Conservation (phyloP, 176 grass and related monocot species). For the Cymbopogon citratus region DNA sequence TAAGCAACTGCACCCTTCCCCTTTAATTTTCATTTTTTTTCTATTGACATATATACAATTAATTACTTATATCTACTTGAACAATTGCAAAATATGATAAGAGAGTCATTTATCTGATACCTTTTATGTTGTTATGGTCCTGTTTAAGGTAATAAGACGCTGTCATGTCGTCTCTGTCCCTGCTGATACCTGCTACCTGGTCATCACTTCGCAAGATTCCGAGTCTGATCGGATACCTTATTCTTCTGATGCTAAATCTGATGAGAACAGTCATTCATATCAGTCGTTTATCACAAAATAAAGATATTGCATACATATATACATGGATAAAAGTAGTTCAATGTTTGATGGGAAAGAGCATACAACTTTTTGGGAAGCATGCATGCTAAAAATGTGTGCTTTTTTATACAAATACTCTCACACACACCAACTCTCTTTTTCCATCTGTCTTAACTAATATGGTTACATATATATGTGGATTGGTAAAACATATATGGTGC, state of each 20-base stretch:
- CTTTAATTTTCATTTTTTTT: background rate
- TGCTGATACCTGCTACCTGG: constrained; percentile 13
- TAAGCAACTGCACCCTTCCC: background rate
- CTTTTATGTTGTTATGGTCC: constrained; percentile 29
- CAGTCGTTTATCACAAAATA: background rate
- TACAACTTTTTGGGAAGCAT: background rate
- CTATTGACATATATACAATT: background rate
- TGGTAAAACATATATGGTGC: background rate
- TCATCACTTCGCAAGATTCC: constrained; percentile 27
- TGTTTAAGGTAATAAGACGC: constrained; percentile 30
- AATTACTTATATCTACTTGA: background rate
- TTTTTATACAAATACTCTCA: background rate
- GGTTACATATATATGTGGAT: background rate
- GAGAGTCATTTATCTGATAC: constrained; percentile 14
- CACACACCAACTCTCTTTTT: background rate
- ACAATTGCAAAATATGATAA: background rate
- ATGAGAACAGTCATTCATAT: background rate
- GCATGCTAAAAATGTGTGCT: background rate
- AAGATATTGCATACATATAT: background rate
- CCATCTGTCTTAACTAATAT: background rate
- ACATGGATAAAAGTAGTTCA: background rate
- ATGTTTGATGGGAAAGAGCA: background rate
- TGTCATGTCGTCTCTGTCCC: constrained; percentile 31
- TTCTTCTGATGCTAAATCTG: constrained; percentile 16
- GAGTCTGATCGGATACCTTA: constrained; percentile 11